These are phyloP conservation scores for Citrus trifoliata DNA, from an alignment of 345 rosid species.

Conservation along the genomic window DNA sequence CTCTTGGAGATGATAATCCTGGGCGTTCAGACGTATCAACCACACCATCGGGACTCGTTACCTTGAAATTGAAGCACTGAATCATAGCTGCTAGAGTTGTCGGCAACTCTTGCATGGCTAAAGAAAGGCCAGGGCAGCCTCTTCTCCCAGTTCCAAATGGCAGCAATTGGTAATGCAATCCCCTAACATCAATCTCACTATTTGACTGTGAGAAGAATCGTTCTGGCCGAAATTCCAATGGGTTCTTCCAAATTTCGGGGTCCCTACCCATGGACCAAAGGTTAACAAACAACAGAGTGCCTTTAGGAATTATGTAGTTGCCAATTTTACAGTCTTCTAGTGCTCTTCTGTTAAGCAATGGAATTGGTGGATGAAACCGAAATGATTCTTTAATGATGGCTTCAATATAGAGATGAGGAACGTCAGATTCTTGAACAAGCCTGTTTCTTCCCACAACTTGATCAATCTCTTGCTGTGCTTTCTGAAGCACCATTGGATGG, in stretches of 20 bases:
- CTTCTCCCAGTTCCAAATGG: slow-evolving; percentile 52
- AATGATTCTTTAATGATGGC: slow-evolving; percentile 44
- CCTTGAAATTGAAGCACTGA: slow-evolving; percentile 45
- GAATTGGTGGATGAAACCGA: slow-evolving; percentile 50
- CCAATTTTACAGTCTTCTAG: slow-evolving; percentile 17
- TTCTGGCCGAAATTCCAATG: slow-evolving; percentile 36
- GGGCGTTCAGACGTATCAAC: slow-evolving; percentile 41
- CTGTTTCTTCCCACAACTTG: slow-evolving; percentile 29
- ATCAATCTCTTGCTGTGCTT: slow-evolving; percentile 37
- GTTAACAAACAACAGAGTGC: slow-evolving; percentile 32
- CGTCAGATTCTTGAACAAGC: slow-evolving; percentile 38
- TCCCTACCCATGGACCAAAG: slow-evolving; percentile 42
- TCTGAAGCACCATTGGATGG: slow-evolving; percentile 28
- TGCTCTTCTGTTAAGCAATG: slow-evolving; percentile 35
- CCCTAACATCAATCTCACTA: slow-evolving; percentile 25
- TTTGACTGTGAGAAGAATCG: slow-evolving; percentile 22
- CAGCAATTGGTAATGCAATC: slow-evolving; percentile 34
- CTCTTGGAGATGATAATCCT: slow-evolving; percentile 42
- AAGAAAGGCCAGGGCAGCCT: slow-evolving; percentile 44
- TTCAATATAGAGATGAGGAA: slow-evolving; percentile 29
- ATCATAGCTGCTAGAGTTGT: slow-evolving; percentile 33
- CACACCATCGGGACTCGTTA: not conserved
- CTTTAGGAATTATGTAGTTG: slow-evolving; percentile 6
- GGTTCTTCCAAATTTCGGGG: slow-evolving; percentile 36
- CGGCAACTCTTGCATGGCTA: slow-evolving; percentile 39